Percentiles rank a stretch among this genome's conserved stretches.
Conservation (phyloP, 2,329 filamentous ascomycete genomes). For the Fusarium guadeloupense region DNA sequence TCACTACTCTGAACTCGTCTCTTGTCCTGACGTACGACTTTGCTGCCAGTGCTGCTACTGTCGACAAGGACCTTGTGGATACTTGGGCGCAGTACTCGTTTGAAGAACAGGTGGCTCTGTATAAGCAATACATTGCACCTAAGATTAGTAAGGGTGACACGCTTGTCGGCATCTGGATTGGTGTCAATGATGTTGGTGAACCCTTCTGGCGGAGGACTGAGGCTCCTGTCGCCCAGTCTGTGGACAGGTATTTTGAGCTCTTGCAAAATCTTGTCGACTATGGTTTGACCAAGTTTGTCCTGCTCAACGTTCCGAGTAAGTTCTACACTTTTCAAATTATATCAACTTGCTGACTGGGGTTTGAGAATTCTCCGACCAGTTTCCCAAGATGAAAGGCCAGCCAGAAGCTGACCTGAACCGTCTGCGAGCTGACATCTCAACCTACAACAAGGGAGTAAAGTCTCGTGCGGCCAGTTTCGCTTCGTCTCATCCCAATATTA, state of each 20-base stretch:
- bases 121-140: slow-evolving; percentile 27
- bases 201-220: slow-evolving; percentile 28
- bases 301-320: slow-evolving; percentile 22
- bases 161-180: slow-evolving; percentile 33
- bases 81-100: slow-evolving; percentile 30
- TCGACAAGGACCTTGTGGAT: slow-evolving; percentile 34
- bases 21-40: slow-evolving; percentile 34
- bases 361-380: slow-evolving; percentile 23
- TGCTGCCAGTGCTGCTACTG: slow-evolving; percentile 32
- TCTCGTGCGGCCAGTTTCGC: slow-evolving; percentile 8
- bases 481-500: slow-evolving; percentile 10
- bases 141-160: not conserved
- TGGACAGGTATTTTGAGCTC: slow-evolving; percentile 32
- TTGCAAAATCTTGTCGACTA: slow-evolving; percentile 13
- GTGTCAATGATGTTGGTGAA: slow-evolving; percentile 36
- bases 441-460: slow-evolving; percentile 26
- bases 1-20: slow-evolving; percentile 24
- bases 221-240: slow-evolving; percentile 19
- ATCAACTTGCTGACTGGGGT: not conserved
- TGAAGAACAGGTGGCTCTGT: slow-evolving; percentile 28
- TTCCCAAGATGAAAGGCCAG: slow-evolving; percentile 26
- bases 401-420: slow-evolving; percentile 6
- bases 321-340: fast-evolving
- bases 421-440: slow-evolving; percentile 16
- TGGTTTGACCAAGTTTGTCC: slow-evolving; percentile 21